Evolutionary conservation across 345 rosid species (phyloP), one percentile per base, ranked within the genome.

Genomic region (Brassica nigra): DNA sequence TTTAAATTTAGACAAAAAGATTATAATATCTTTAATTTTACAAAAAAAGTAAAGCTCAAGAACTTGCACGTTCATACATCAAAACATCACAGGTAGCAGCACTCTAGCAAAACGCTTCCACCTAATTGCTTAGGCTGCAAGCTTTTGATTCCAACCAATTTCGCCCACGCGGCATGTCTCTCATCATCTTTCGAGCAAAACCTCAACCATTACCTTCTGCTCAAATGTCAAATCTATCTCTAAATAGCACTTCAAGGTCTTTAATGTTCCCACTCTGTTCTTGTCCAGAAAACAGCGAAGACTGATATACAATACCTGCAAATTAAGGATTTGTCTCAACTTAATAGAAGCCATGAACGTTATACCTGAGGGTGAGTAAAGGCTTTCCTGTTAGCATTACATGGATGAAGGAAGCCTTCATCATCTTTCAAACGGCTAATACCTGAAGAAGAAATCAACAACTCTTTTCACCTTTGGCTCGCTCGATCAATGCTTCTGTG

Each of bases 381-480:
- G 97, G 94, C 76, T 85, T 91, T 76, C 89, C 82, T 3, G 89
- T 86, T 58, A 92, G 67, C 89, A 92, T 90, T 39, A 76, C 82
- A 88, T 92, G 96, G 66, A 87, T 83, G 70, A 75, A 95, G 28
- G 70, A 75, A 95, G 28, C 90, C 88, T 78, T 90, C 96, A 3
- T 88, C 94, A 76, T 82, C 87, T 76, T 80, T 79, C 81, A 90
- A 81, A 72, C 84, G 90, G 30, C 84, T 82, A 20, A 90, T 74
- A 47, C 98, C 97, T 12, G 80, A 88, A 12, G 97, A 90, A 80
- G 89, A 88, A 70, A 23, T 23, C 27, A 23, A 91, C 94, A 75
- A 87, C 92, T 84, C 83, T 91, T 78, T 89, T 95, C 79, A 90
- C 92, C 70, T 5, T 90, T 90, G 68, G 97, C 97, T 23, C 27